Percentiles rank a stretch among this genome's conserved stretches.
Conservation (phyloP, 495 filamentous ascomycete species). For the Tuber borchii region DNA sequence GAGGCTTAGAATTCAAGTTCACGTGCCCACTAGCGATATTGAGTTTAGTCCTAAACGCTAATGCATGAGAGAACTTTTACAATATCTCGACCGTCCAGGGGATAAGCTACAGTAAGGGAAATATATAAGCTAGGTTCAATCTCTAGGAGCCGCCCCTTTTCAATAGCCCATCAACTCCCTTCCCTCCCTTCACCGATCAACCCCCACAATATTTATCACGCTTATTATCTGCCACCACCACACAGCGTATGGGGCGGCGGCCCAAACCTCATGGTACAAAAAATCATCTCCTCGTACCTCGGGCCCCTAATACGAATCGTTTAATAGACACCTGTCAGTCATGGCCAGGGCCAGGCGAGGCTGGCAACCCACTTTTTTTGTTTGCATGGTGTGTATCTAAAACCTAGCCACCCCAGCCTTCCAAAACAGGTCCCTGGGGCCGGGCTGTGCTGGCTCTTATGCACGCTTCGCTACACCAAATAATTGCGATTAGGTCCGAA, state of each 20-base stretch:
- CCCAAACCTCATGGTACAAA: background rate
- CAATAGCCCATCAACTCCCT: background rate
- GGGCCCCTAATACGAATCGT: background rate
- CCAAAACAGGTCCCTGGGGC: background rate
- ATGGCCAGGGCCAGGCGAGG: background rate
- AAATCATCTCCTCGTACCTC: background rate
- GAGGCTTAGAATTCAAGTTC: no score
- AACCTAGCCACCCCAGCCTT: background rate
- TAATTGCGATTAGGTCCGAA: background rate
- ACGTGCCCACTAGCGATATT: no score
- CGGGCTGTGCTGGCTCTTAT: background rate
- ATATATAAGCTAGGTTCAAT: background rate
- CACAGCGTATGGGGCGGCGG: background rate
- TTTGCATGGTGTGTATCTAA: background rate
- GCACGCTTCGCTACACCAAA: background rate
- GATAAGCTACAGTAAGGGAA: no score
- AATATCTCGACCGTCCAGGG: no score
- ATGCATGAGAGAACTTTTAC: no score
- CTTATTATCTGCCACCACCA: background rate
- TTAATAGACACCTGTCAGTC: background rate
- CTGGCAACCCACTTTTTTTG: background rate
- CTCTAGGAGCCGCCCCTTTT: background rate
- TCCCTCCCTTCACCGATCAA: background rate
- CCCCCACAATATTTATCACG: background rate
- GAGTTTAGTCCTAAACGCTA: no score